phyloP scores from a whole-genome alignment of 1,284 basidiomycete genomes.

The Tilletiopsis washingtonensis region DNA sequence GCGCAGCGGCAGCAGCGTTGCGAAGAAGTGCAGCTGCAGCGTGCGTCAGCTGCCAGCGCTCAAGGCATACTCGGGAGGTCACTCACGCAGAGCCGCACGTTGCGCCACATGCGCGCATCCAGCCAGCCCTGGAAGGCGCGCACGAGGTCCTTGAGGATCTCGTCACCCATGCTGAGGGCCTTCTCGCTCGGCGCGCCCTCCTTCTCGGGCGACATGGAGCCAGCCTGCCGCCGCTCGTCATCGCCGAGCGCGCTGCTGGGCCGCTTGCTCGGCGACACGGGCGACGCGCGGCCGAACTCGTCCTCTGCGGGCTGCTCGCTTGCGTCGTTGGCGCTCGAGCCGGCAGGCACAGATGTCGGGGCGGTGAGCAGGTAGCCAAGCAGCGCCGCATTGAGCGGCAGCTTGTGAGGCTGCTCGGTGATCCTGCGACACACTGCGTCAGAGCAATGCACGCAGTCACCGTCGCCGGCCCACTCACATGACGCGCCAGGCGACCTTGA shows the following conservation, averaged over 20 bases:
- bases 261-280: too few species aligned
- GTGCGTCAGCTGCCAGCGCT: not conserved
- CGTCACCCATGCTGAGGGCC: constrained; percentile 20
- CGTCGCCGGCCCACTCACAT: too few species aligned
- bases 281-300: too few species aligned
- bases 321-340: too few species aligned
- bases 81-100: constrained; percentile 32
- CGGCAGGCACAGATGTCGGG: too few species aligned
- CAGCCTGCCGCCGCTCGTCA: too few species aligned
- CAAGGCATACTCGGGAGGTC: not conserved
- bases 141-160: constrained; percentile 36
- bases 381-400: constrained; percentile 29
- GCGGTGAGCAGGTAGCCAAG: constrained; percentile 38
- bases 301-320: too few species aligned
- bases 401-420: constrained; percentile 20
- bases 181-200: not conserved
- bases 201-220: too few species aligned
- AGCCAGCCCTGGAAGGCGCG: constrained; percentile 36
- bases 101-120: constrained; percentile 41
- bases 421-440: constrained; percentile 8
- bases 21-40: constrained; percentile 28
- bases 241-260: too few species aligned
- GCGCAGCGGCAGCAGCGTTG: constrained; percentile 52
- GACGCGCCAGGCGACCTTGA: not conserved
- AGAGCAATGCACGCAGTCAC: too few species aligned